Evolutionary conservation across 768 basidiomycete species (phyloP).

Genomic region (Pilatotrama ljubarskyi): DNA sequence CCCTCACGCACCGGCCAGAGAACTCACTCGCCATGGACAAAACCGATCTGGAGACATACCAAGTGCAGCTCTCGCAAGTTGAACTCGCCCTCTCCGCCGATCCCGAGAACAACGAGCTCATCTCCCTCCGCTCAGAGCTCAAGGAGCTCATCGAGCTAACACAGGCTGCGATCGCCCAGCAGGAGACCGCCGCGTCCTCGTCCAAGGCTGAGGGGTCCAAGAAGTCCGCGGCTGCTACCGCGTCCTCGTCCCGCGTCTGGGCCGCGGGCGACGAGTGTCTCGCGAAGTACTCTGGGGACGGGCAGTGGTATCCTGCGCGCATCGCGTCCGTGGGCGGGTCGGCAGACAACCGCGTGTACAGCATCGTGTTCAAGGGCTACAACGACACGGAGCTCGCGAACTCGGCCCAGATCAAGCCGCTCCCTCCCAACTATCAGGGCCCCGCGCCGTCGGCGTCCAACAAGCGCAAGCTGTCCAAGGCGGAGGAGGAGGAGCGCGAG

Average conservation of each 20-base stretch:
- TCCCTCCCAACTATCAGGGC: conserved; percentile 54
- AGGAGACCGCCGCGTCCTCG: conserved; percentile 61
- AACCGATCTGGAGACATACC: conserved; percentile 84
- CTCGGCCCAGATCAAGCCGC: conserved; percentile 64
- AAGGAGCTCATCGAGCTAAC: conserved; percentile 83
- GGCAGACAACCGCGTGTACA: conserved; percentile 79
- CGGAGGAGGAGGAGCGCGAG: conserved; percentile 86
- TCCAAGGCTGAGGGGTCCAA: conserved; percentile 57
- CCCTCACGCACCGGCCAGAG: background rate
- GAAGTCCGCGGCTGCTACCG: conserved; percentile 44
- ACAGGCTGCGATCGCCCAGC: conserved; percentile 67
- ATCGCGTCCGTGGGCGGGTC: conserved; percentile 85
- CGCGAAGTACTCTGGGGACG: conserved; percentile 84
- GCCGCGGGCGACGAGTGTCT: conserved; percentile 83
- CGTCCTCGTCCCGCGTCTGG: conserved; percentile 58
- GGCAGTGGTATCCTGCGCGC: conserved; percentile 84
- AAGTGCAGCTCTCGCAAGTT: conserved; percentile 88
- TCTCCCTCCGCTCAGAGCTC: conserved; percentile 73
- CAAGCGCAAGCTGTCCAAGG: conserved; percentile 79
- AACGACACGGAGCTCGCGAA: conserved; percentile 87
- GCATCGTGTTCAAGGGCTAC: conserved; percentile 89
- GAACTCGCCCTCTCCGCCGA: conserved; percentile 77
- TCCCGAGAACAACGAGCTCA: conserved; percentile 71
- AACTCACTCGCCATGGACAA: conserved; percentile 44
- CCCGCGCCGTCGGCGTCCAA: conserved; percentile 43